Conservation (phyloP, 768 basidiomycete genomes). For the Boletus rubropictus region DNA sequence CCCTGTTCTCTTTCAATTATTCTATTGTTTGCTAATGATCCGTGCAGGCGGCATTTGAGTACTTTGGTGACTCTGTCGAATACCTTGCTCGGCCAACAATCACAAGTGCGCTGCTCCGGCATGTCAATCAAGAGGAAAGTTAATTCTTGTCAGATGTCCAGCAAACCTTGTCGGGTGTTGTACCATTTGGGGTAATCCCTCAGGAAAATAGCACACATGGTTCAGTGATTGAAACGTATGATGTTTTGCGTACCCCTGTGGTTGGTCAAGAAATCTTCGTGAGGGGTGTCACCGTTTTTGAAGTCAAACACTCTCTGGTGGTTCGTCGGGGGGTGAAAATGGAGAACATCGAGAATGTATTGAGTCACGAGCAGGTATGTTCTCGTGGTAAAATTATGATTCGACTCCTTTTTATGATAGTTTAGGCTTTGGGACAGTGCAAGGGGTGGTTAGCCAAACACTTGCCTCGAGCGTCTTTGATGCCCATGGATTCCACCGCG, state of each 20-base stretch:
- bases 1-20: constrained; percentile 1
- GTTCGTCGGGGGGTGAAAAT: constrained; percentile 53
- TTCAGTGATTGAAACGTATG: constrained; percentile 69
- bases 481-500: constrained; percentile 68
- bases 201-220: constrained; percentile 79
- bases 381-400: background rate
- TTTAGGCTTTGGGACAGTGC: constrained; percentile 76
- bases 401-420: background rate
- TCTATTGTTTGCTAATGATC: constrained; percentile 20
- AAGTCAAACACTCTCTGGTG: constrained; percentile 65
- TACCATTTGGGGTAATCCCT: constrained; percentile 59
- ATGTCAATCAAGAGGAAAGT: background rate
- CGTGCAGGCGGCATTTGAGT: constrained; percentile 41
- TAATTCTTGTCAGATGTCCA: constrained; percentile 48
- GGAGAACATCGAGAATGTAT: constrained; percentile 48
- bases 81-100: constrained; percentile 41
- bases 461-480: constrained; percentile 46
- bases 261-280: constrained; percentile 45
- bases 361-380: constrained; percentile 78
- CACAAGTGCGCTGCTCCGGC: constrained; percentile 28
- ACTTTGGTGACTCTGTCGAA: constrained; percentile 41
- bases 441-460: constrained; percentile 48
- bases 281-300: constrained; percentile 52
- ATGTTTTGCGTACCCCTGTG: constrained; percentile 43
- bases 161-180: constrained; percentile 39